phyloP scores from a whole-genome alignment of 2,329 filamentous ascomycete species.

The Rhytidhysteron rufulum region DNA sequence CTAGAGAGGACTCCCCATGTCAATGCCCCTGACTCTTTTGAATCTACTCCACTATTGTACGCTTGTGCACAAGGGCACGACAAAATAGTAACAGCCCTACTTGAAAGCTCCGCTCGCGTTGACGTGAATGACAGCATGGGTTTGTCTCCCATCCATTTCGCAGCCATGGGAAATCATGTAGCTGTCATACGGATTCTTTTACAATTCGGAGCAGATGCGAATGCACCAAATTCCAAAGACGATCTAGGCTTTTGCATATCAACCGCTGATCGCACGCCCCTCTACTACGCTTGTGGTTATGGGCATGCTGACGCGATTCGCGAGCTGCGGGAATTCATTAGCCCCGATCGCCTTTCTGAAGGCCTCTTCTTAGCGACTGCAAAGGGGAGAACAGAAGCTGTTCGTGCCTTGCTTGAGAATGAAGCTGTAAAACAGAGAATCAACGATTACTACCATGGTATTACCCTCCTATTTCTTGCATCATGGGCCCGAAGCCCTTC shows the following conservation, averaged over 20 bases:
- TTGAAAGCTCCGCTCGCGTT: constrained; percentile 19
- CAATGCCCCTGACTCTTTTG: constrained; percentile 7
- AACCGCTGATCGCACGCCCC: constrained; percentile 19
- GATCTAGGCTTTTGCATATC: constrained; percentile 4
- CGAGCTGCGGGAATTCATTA: constrained; percentile 23
- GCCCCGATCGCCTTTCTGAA: constrained; percentile 14
- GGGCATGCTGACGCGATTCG: constrained; percentile 23
- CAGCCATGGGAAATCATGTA: constrained; percentile 28
- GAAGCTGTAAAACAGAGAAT: constrained; percentile 23
- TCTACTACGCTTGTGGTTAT: constrained; percentile 27
- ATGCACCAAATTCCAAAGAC: constrained; percentile 22
- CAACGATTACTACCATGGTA: constrained; percentile 15
- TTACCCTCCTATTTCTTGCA: constrained; percentile 17
- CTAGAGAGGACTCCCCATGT: neutral
- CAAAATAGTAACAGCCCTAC: constrained; percentile 7
- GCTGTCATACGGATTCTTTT: constrained; percentile 27
- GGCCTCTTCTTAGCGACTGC: constrained; percentile 26
- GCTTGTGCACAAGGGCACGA: constrained; percentile 9
- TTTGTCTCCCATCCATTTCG: constrained; percentile 33
- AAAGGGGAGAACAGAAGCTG: constrained; percentile 11
- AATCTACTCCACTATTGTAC: constrained; percentile 10
- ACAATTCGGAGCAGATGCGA: constrained; percentile 33
- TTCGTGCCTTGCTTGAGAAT: constrained; percentile 25
- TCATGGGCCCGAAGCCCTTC: constrained; percentile 1
- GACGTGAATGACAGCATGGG: constrained; percentile 17